Conservation (phyloP, 2,329 filamentous ascomycete genomes). For the Dactylonectria macrodidyma region DNA sequence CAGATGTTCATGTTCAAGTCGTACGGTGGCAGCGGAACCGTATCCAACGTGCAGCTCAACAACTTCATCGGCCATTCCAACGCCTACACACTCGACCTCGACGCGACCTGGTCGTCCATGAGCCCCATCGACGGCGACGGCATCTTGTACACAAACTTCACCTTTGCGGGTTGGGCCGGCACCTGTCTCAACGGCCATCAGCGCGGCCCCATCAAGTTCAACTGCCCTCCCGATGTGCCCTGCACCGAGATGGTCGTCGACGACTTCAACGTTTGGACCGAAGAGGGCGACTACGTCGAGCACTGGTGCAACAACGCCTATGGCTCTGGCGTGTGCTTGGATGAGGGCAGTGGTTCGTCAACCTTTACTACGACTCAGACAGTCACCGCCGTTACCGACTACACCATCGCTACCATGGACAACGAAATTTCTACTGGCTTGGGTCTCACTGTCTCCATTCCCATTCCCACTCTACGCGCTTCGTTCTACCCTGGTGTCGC, state of each 20-base stretch:
- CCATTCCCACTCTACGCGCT: conserved; percentile 34
- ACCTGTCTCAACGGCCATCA: conserved; percentile 38
- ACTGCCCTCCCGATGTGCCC: conserved; percentile 36
- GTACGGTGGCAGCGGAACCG: conserved; percentile 39
- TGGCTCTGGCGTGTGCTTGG: conserved; percentile 35
- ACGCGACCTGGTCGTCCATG: conserved; percentile 41
- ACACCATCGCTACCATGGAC: conserved; percentile 36
- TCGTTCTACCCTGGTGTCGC: conserved; percentile 37
- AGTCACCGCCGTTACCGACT: conserved; percentile 20
- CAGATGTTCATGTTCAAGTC: conserved; percentile 47
- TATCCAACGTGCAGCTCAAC: conserved; percentile 38
- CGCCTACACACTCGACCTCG: conserved; percentile 40
- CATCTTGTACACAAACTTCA: conserved; percentile 40
- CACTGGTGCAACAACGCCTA: conserved; percentile 41
- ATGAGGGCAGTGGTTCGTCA: conserved; percentile 21
- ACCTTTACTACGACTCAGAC: conserved; percentile 38
- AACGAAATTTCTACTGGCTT: conserved; percentile 34
- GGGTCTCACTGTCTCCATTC: conserved; percentile 35
- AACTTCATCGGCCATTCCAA: conserved; percentile 43
- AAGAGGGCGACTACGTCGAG: conserved; percentile 32
- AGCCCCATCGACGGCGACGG: conserved; percentile 30
- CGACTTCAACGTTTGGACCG: conserved; percentile 38
- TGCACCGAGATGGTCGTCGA: conserved; percentile 40
- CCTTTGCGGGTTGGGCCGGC: conserved; percentile 41
- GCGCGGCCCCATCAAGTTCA: conserved; percentile 41